phyloP scores from a whole-genome alignment of 2,329 filamentous ascomycete genomes.

The Cylindrodendrum hubeiense region DNA sequence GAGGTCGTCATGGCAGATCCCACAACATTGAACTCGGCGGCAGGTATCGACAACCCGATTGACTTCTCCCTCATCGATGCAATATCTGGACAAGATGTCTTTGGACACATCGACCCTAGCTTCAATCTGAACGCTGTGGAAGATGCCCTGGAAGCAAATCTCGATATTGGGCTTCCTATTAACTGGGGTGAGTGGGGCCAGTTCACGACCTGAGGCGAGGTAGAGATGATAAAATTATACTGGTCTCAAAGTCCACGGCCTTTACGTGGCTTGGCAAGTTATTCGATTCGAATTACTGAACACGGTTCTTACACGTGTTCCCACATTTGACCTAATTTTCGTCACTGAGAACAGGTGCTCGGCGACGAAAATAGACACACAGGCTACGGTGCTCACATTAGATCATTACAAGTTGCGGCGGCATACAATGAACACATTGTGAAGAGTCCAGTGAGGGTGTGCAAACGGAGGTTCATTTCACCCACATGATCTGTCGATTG shows the following conservation, averaged over 20 bases:
- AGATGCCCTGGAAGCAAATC: conserved; percentile 65
- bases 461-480: too few species aligned
- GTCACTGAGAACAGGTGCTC: too few species aligned
- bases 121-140: conserved; percentile 67
- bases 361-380: too few species aligned
- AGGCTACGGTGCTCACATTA: too few species aligned
- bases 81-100: conserved; percentile 64
- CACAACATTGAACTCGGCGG: conserved; percentile 41
- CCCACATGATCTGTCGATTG: too few species aligned
- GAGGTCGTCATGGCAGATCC: conserved; percentile 42
- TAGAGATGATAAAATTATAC: neutral
- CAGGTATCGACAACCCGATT: conserved; percentile 49
- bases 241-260: neutral
- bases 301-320: too few species aligned
- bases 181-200: conserved; percentile 63
- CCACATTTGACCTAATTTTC: too few species aligned
- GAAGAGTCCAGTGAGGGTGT: too few species aligned
- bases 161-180: conserved; percentile 65
- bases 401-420: too few species aligned
- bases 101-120: conserved; percentile 66
- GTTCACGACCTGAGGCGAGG: conserved; percentile 45
- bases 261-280: too few species aligned
- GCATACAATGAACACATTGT: too few species aligned
- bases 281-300: too few species aligned
- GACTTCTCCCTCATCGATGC: conserved; percentile 59